phyloP scores from a whole-genome alignment of 2,329 filamentous ascomycete genomes.

The Fusarium pseudograminearum region DNA sequence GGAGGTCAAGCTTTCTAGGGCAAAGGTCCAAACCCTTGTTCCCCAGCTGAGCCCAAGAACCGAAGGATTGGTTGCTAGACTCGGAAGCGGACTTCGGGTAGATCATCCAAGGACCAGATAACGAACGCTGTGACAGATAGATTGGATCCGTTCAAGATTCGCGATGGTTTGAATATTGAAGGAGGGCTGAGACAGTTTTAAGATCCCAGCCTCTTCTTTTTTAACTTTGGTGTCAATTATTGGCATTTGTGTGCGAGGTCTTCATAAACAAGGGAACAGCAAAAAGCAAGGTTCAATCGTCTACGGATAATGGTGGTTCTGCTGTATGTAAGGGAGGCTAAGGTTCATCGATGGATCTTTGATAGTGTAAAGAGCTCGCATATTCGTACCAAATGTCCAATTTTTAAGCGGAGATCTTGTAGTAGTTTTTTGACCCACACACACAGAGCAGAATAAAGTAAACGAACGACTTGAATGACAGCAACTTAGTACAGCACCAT shows the following conservation, averaged over 20 bases:
- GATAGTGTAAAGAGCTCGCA: conserved; percentile 26
- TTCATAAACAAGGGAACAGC: not conserved
- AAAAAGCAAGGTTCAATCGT: conserved; percentile 22
- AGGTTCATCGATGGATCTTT: conserved; percentile 13
- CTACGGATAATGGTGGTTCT: not conserved
- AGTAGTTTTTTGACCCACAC: not conserved
- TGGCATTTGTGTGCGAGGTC: conserved; percentile 4
- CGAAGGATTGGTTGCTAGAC: conserved; percentile 12
- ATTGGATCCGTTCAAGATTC: conserved; percentile 14
- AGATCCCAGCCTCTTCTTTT: conserved; percentile 5
- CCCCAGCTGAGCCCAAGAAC: conserved; percentile 14
- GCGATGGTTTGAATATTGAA: conserved; percentile 7
- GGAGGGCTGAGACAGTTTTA: conserved; percentile 25
- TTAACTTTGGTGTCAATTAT: not conserved
- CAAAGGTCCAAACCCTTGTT: conserved; percentile 17
- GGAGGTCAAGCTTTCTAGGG: conserved; percentile 5
- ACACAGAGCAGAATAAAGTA: not conserved
- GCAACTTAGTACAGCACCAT: conserved; percentile 2
- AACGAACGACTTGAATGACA: not conserved
- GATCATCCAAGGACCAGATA: conserved; percentile 33
- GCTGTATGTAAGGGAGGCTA: conserved; percentile 18
- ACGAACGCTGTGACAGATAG: not conserved
- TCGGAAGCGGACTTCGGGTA: conserved; percentile 31
- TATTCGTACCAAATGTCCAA: conserved; percentile 15
- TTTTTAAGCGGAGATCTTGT: conserved; percentile 10